phyloP scores from a whole-genome alignment of 495 filamentous ascomycete genomes.

The Filosporella fistucella region DNA sequence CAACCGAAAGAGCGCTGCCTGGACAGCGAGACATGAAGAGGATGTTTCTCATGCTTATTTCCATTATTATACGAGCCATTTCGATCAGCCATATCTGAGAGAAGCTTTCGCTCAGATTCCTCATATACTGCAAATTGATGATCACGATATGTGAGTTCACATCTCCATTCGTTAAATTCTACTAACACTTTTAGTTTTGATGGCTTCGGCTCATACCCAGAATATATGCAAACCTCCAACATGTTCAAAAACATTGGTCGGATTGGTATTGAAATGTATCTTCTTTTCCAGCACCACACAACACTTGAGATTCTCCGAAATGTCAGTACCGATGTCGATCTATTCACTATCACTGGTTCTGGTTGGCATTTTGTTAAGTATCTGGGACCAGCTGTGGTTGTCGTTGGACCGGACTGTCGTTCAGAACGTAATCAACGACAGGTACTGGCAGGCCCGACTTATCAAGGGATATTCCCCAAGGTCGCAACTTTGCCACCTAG shows the following conservation, averaged over 20 bases:
- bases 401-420: conserved; percentile 84
- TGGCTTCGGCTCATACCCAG: conserved; percentile 95
- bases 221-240: conserved; percentile 95
- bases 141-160: conserved; percentile 92
- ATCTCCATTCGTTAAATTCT: conserved; percentile 41
- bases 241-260: conserved; percentile 98
- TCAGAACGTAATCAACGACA: conserved; percentile 87
- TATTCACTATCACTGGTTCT: conserved; percentile 94
- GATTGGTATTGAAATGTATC: conserved; percentile 96
- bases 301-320: conserved; percentile 90
- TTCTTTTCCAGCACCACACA: conserved; percentile 98
- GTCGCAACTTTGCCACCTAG: conserved; percentile 85
- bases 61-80: conserved; percentile 97
- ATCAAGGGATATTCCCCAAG: conserved; percentile 95
- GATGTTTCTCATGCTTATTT: conserved; percentile 96
- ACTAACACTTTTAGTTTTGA: conserved; percentile 63
- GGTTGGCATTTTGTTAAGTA: conserved; percentile 99
- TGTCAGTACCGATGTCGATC: conserved; percentile 76
- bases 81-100: conserved; percentile 88
- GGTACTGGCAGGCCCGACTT: conserved; percentile 93
- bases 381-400: conserved; percentile 84
- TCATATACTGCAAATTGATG: conserved; percentile 86
- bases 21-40: conserved; percentile 92
- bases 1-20: conserved; percentile 79
- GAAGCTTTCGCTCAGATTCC: conserved; percentile 98